These are phyloP conservation scores for Melaleuca alternifolia DNA, from an alignment of 345 rosid genomes.

Conservation along the genomic window DNA sequence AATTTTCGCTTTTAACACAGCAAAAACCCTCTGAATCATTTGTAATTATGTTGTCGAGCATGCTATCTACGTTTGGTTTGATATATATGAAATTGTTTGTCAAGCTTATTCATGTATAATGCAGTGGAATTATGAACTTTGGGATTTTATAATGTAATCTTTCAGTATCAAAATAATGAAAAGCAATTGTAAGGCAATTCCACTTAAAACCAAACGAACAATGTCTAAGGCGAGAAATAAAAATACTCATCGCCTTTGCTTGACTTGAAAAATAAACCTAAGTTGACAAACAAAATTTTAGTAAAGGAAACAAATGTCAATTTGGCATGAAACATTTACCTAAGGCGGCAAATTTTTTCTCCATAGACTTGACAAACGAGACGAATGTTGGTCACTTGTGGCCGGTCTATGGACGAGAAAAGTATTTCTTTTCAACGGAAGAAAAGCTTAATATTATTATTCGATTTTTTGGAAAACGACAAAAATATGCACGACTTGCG, in stretches of 20 bases:
- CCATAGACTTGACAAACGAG: too few relatives aligned
- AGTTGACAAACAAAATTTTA: neutral
- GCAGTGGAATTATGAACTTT: rapidly evolving
- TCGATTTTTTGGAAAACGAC: too few relatives aligned
- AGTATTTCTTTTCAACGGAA: neutral
- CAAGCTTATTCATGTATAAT: neutral
- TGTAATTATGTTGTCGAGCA: neutral
- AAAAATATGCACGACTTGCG: too few relatives aligned
- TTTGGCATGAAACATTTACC: neutral
- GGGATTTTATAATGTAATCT: neutral
- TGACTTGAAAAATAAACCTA: too few relatives aligned
- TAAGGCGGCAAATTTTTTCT: neutral
- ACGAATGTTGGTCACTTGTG: too few relatives aligned
- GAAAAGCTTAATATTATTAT: too few relatives aligned
- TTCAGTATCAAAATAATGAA: neutral
- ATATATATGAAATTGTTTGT: rapidly evolving
- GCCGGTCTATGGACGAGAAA: neutral
- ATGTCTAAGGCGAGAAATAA: too few relatives aligned
- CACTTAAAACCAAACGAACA: rapidly evolving
- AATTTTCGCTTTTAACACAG: too few relatives aligned
- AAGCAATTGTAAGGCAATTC: neutral
- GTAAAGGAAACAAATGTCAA: neutral
- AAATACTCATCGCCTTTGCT: too few relatives aligned
- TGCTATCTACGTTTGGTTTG: neutral
- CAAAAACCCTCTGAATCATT: too few relatives aligned